A percentile compares a stretch with the other conserved stretches of the same genome.
phyloP scores from a whole-genome alignment of 306 rosid species.

The Vigna mungo region DNA sequence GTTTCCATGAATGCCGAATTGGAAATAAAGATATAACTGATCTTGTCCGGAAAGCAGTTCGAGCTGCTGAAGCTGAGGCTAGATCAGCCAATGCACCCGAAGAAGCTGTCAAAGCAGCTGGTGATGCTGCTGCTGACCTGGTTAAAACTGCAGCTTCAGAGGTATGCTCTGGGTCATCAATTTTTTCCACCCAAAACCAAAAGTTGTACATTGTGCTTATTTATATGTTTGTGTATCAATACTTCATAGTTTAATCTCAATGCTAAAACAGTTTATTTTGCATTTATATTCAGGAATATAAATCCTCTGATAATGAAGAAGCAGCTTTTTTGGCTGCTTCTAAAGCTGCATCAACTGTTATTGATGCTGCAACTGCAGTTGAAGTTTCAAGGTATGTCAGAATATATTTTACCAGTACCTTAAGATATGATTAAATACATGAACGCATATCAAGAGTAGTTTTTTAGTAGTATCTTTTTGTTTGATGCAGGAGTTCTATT shows the following conservation, averaged over 20 bases:
- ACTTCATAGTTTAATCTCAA: not conserved
- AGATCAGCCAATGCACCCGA: slow-evolving; percentile 91
- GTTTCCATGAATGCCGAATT: slow-evolving; percentile 79
- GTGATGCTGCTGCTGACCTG: slow-evolving; percentile 96
- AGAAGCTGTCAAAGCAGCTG: slow-evolving; percentile 94
- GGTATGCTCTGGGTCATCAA: slow-evolving; percentile 48
- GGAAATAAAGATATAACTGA: slow-evolving; percentile 82
- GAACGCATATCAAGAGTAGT: slow-evolving; percentile 1
- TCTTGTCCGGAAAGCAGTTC: slow-evolving; percentile 83
- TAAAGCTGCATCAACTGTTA: slow-evolving; percentile 83
- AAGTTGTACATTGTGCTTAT: slow-evolving; percentile 5
- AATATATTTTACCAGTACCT: slow-evolving; percentile 23
- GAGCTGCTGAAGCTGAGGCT: slow-evolving; percentile 94
- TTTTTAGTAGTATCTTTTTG: slow-evolving; percentile 36
- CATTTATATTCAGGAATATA: slow-evolving; percentile 68
- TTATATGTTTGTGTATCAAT: not conserved
- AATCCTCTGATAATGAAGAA: slow-evolving; percentile 70
- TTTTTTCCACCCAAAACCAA: not conserved
- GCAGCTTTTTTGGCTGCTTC: slow-evolving; percentile 93
- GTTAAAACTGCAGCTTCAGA: slow-evolving; percentile 95
- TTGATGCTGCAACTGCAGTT: slow-evolving; percentile 89
- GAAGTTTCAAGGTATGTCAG: slow-evolving; percentile 80
- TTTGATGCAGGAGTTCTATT: slow-evolving; percentile 69
- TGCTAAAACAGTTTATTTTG: slow-evolving; percentile 32
- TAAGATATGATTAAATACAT: slow-evolving; percentile 21